Evolutionary conservation across 257 asterid genomes (phyloP).

Genomic region (Hygrophila difformis): DNA sequence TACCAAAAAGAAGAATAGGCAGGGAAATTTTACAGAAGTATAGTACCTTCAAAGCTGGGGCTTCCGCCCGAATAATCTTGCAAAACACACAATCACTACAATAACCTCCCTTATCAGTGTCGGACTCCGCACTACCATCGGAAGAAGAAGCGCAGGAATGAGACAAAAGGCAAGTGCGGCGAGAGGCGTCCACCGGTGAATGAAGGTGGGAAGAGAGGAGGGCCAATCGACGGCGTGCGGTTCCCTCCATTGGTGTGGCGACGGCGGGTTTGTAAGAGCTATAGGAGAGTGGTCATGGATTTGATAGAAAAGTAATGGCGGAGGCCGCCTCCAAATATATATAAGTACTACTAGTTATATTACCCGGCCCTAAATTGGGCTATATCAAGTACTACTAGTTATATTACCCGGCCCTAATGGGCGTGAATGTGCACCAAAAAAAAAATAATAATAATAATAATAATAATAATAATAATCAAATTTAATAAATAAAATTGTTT

Average conservation of each 20-base stretch:
- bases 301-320: too few relatives aligned
- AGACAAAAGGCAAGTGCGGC: constrained; percentile 21
- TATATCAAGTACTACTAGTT: too few relatives aligned
- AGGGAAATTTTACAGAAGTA: not conserved
- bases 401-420: too few relatives aligned
- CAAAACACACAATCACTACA: constrained; percentile 55
- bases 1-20: not conserved
- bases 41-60: constrained; percentile 69
- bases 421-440: too few relatives aligned
- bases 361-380: too few relatives aligned
- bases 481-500: too few relatives aligned
- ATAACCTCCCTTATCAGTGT: constrained; percentile 7
- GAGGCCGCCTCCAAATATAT: too few relatives aligned
- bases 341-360: too few relatives aligned
- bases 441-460: too few relatives aligned
- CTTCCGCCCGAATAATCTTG: constrained; percentile 58
- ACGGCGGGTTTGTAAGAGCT: not conserved
- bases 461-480: too few relatives aligned
- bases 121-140: constrained; percentile 18
- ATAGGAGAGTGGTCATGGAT: not conserved
- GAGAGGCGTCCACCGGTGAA: constrained; percentile 20
- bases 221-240: constrained; percentile 72
- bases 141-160: constrained; percentile 32
- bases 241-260: constrained; percentile 29
- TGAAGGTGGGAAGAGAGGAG: constrained; percentile 55